Base-by-base conservation (phyloP, 2,329 filamentous ascomycete species). In the Blastomyces gilchristii region DNA sequence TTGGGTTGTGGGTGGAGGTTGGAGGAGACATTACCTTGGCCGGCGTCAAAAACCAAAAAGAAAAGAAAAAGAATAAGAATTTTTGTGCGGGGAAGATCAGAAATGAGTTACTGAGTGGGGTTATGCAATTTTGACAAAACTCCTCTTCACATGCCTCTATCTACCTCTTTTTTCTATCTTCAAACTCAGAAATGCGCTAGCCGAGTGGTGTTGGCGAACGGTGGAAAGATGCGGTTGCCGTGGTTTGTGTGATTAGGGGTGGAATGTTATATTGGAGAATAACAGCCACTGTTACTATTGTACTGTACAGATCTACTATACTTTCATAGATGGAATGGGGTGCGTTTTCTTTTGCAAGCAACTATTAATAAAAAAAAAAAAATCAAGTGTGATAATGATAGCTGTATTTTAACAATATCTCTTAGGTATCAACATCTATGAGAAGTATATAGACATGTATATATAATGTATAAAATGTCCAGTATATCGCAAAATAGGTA, bases 291-390 rank as follows among this genome's bases (percentile, higher is more conserved):
- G 25, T 28, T 28, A 45, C 22, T 28, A 58, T 58, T 47, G 57
- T 59, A 47, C 43, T 64, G 50, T 60, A 62, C 58, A 54, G 14
- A 61, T 18, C 34, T 49, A 57, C 41, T 45, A 49, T 60, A 62
- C 41, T 47, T 47, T 47, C 58, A 47, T 61, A 61, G 59, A 61
- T 61, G 60, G 63, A 63, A 63, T 65, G 65, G 60, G 61, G 61
- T 61, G 57, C 64, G 61, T 70, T 66, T 59, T 66, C 68, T 67
- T 65, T 67, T 47, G 16, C 18, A 34, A 50, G 9, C n/a, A 59
- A 39, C 2, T 25, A 54, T 43, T 50, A 28, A 28, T 50, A 22
- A 22, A 22, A 22, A 22, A 22, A 22, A 22, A 16, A 50, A 12
- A 18, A 4, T 50, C 49, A 11, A 25, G 28, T 28, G 16, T 50